Conservation (phyloP, 495 filamentous ascomycete genomes). For the Aspergillus panamensis region DNA sequence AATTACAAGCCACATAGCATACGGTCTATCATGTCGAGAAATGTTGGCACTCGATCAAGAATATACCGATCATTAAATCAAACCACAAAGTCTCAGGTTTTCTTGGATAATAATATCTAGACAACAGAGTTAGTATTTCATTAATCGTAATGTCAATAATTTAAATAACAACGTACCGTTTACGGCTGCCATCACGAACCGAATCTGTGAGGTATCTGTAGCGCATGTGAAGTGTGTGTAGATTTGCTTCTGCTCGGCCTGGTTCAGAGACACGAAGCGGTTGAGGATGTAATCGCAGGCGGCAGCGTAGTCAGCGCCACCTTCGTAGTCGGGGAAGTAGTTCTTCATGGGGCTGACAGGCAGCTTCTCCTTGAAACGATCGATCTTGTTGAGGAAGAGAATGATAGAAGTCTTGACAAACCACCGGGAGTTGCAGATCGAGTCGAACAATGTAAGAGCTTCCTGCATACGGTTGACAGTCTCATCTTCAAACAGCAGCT, state of each 20-base stretch:
- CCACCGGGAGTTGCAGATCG: constrained; percentile 98
- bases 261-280: constrained; percentile 94
- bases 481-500: constrained; percentile 91
- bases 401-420: constrained; percentile 99
- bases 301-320: constrained; percentile 85
- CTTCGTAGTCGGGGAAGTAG: constrained; percentile 98
- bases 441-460: constrained; percentile 95
- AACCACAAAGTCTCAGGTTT: constrained; percentile 94
- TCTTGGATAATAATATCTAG: constrained; percentile 99
- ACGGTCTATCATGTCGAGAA: constrained; percentile 38
- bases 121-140: constrained; percentile 9
- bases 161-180: constrained; percentile 66
- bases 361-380: constrained; percentile 99
- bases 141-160: neutral
- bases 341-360: constrained; percentile 99
- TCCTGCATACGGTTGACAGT: constrained; percentile 97
- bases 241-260: constrained; percentile 98
- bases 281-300: constrained; percentile 98
- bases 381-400: constrained; percentile 99
- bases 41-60: constrained; percentile 30
- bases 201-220: constrained; percentile 96
- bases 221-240: constrained; percentile 99
- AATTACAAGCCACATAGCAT: constrained; percentile 34
- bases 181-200: constrained; percentile 99
- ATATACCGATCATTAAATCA: constrained; percentile 68